A percentile compares a stretch with the other conserved stretches of the same genome.
Conservation (phyloP, 2,329 filamentous ascomycete species). For the Cladosporium velox region DNA sequence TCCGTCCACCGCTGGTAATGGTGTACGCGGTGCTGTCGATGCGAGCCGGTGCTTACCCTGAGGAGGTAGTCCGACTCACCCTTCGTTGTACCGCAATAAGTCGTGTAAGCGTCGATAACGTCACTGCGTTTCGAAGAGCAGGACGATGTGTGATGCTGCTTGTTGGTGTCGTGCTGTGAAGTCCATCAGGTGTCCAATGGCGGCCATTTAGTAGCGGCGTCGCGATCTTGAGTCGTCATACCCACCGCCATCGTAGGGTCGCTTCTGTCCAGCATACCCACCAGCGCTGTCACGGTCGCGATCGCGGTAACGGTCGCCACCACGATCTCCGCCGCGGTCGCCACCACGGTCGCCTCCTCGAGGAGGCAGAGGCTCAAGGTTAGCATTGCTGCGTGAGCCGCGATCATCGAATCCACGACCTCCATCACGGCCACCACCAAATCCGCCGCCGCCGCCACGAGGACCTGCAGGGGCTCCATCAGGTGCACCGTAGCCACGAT, state of each 20-base stretch:
- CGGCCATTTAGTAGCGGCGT: slow-evolving; percentile 55
- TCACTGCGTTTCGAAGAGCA: neutral
- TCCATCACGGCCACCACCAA: slow-evolving; percentile 38
- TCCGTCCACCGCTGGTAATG: slow-evolving; percentile 4
- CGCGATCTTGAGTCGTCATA: slow-evolving; percentile 73
- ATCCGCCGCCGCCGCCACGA: slow-evolving; percentile 39
- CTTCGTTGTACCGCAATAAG: slow-evolving; percentile 23
- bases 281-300: slow-evolving; percentile 41
- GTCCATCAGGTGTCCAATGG: slow-evolving; percentile 2
- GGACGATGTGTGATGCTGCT: neutral
- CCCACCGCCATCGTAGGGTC: slow-evolving; percentile 62
- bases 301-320: slow-evolving; percentile 46
- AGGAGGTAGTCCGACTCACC: slow-evolving; percentile 44
- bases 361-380: slow-evolving; percentile 79
- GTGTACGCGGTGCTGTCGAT: slow-evolving; percentile 20
- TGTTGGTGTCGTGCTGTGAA: slow-evolving; percentile 14
- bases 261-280: slow-evolving; percentile 12
- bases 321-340: slow-evolving; percentile 41
- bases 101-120: neutral
- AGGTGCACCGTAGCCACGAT: slow-evolving; percentile 49
- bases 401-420: slow-evolving; percentile 36
- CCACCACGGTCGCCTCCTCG: slow-evolving; percentile 60
- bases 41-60: slow-evolving; percentile 40
- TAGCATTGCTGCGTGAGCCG: slow-evolving; percentile 66
- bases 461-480: slow-evolving; percentile 50